Base-by-base conservation (phyloP, 1,284 basidiomycete genomes). In the Naganishia liquefaciens region DNA sequence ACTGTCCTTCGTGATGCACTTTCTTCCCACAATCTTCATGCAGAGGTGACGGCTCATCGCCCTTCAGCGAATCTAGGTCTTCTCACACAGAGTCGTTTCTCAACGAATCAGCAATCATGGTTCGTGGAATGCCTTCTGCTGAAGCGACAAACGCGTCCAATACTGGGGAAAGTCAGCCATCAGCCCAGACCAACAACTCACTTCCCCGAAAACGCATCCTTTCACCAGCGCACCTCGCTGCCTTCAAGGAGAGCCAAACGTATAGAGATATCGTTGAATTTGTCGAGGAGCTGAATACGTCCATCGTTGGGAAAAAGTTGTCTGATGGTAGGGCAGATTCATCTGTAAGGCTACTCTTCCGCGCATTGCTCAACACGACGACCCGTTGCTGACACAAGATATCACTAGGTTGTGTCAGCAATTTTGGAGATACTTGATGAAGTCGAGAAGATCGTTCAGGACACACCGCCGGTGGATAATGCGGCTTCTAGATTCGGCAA, bases 401-500 rank as follows among this genome's bases (percentile, higher is more conserved):
- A 2, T 7, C 9, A 13, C 42, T 70, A 94, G 90, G 85, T 84
- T 21, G 83, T 90, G 6, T 70, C 76, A 58, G 82, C 85, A 5
- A 78, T 93, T 7, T 73, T 95, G 17, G 71, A 74, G 1, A 77
- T 93, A 1, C 81, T 96, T 3, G 84, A 88, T 53, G 75, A 79
- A n/a, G 84, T 96, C 11, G 85, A 91, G 74, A 73, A 81, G 46
- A 80, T 89, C 37, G 89, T 86, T 1, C 81, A 82, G 40, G 81
- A 81, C 1, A 93, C 86, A 0, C 95, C 95, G 3, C 87, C 94
- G 0, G 87, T 95, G 25, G 89, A 94, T 70, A 97, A 97, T 75
- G 86, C 88, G 67, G 87, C 88, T 0, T 97, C 93, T 50, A 82
- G 96, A 28, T 99, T 99, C 73, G 96, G 95, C 2, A 99, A 99